A percentile compares a stretch with the other conserved stretches of the same genome.
Conservation (phyloP, 75 land plant species). For the Gnetum montanum region DNA sequence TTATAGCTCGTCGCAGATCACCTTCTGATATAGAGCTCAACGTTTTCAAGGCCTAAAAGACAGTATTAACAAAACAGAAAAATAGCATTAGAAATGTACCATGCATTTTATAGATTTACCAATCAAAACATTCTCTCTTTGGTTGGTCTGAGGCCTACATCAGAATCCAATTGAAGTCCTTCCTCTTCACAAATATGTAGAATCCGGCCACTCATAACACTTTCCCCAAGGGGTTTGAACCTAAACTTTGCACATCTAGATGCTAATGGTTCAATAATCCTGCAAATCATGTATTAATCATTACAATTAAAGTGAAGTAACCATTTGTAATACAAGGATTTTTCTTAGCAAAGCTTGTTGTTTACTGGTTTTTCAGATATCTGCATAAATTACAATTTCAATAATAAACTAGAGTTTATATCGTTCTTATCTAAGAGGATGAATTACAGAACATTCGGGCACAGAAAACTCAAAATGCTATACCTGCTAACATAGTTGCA, state of each 20-base stretch:
- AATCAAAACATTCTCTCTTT: constrained; percentile 1
- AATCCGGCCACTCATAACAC: constrained; percentile 70
- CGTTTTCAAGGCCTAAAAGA: constrained; percentile 85
- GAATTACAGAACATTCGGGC: too few species aligned
- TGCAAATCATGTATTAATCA: constrained; percentile 20
- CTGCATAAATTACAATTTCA: too few species aligned
- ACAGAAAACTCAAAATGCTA: too few species aligned
- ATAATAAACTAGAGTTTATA: too few species aligned
- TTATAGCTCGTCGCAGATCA: constrained; percentile 96
- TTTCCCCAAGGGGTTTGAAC: constrained; percentile 84
- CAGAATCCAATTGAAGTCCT: constrained; percentile 61
- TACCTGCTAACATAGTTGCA: constrained; percentile 97
- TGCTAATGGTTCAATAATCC: constrained; percentile 97
- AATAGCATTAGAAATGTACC: not conserved
- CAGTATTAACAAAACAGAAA: constrained; percentile 4
- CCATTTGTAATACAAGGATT: not conserved
- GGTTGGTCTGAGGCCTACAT: constrained; percentile 30
- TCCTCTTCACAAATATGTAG: constrained; percentile 78
- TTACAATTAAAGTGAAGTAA: not conserved
- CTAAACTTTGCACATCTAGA: constrained; percentile 98
- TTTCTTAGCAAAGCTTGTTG: too few species aligned
- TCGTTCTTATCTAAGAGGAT: too few species aligned
- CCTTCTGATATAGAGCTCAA: constrained; percentile 87
- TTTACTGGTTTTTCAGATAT: too few species aligned
- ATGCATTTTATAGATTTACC: not conserved